Evolutionary conservation across 768 basidiomycete genomes (phyloP), one percentile per base, ranked within the genome.

Genomic region (Mycena latifolia): DNA sequence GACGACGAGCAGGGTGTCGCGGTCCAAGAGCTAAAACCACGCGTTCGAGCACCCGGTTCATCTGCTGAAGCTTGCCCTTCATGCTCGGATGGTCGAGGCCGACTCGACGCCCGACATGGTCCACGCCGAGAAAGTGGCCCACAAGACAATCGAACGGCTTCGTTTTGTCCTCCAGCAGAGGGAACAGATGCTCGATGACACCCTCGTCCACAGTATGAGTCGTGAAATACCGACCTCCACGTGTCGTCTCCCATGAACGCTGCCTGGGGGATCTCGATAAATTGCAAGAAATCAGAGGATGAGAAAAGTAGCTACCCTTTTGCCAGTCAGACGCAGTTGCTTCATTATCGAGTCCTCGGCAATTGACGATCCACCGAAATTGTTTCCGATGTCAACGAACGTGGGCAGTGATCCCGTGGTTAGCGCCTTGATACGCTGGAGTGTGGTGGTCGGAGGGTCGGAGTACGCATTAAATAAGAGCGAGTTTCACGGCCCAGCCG

Each of bases 201-300:
- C 97, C 97, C 56, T 92, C 83, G 72, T 99, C 98, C 51, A 99
- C 98, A 0, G 94, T 92, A 73, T 99, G 96, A 80, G 56, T 86
- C 80, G 0, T 96, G 94, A 74, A 96, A 99, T 15, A 96, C 86
- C 1, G 90, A 86, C 77, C 92, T 87, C 98, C 98, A 99, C 0
- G 98, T 99, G 76, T 99, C 95, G 73, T 99, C 97, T 0, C 98
- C 97, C 89, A 94, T 94, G 75, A 98, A 92, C 1, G 92, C 94
- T 55, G 94, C 79, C 86, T 92, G 81, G 24, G 74, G 74, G 72
- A 60, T 29, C 27, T n/a, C n/a, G 28, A 41, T 50, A 20, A 48
- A 27, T 28, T 31, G 55, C 61, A 8, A 47, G 54, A 6, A 66
- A 56, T n/a, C 29, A 8, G 20, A n/a, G 22, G 28, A 39, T 15